Percentiles rank a stretch among this genome's conserved stretches.
Conservation (phyloP, 1,284 basidiomycete species). For the Laetiporus sulphureus region DNA sequence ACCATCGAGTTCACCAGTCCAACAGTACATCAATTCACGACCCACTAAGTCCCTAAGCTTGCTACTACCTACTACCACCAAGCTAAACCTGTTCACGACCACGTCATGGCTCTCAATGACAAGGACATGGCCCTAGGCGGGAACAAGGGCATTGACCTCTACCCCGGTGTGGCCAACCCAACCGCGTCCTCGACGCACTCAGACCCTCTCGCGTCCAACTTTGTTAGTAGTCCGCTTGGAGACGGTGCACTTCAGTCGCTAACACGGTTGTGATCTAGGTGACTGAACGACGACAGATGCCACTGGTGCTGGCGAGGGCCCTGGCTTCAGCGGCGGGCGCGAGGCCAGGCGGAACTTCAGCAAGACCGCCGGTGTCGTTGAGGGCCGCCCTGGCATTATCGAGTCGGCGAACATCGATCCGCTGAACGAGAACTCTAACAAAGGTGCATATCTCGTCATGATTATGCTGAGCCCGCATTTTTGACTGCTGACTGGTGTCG, state of each 20-base stretch:
- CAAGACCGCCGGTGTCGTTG: not conserved
- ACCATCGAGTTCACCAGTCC: no score
- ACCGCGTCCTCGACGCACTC: constrained; percentile 29
- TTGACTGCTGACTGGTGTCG: not conserved
- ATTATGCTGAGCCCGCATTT: no score
- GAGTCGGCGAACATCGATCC: constrained; percentile 46
- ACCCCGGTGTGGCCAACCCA: constrained; percentile 42
- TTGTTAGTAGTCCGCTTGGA: no score
- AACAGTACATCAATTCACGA: no score
- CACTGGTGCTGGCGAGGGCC: constrained; percentile 35
- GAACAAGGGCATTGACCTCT: constrained; percentile 30
- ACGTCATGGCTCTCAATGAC: constrained; percentile 28
- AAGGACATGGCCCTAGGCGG: constrained; percentile 24
- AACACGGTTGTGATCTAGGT: no score
- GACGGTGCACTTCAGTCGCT: no score
- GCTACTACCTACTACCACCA: not conserved
- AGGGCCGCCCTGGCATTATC: constrained; percentile 44
- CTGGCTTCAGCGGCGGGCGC: constrained; percentile 30
- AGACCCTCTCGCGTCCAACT: constrained; percentile 35
- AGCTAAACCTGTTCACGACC: not conserved
- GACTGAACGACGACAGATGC: constrained; percentile 32
- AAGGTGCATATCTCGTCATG: constrained; percentile 22
- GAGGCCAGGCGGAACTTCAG: constrained; percentile 27
- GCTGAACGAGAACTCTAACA: constrained; percentile 38
- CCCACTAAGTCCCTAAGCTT: no score